Percentiles rank a stretch among this genome's conserved stretches.
Evolutionary conservation across 2,329 filamentous ascomycete genomes (phyloP).

Genomic region (Pseudofabraea citricarpa): DNA sequence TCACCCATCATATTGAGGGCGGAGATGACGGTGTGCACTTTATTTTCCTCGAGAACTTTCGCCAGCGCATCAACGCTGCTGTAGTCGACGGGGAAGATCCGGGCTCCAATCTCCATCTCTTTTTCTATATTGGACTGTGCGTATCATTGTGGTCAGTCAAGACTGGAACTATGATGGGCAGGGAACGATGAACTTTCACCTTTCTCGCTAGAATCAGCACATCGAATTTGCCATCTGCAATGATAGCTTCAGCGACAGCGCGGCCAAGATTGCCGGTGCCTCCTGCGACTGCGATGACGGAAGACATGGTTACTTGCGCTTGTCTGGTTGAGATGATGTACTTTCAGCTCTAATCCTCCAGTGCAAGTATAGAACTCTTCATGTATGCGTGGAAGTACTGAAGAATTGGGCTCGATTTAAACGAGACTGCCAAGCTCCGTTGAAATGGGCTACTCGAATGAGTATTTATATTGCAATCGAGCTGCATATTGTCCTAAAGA

Average conservation of each 20-base stretch:
- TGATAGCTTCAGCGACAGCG: slow-evolving; percentile 7
- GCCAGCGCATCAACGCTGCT: not conserved
- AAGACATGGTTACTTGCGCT: too few species aligned
- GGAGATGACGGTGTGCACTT: slow-evolving; percentile 21
- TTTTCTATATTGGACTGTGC: not conserved
- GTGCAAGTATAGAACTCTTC: too few species aligned
- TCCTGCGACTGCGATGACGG: slow-evolving; percentile 10
- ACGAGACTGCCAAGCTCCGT: too few species aligned
- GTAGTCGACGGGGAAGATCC: slow-evolving; percentile 7
- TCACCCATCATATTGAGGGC: slow-evolving; percentile 7
- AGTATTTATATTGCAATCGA: too few species aligned
- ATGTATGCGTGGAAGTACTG: too few species aligned
- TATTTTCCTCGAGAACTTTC: slow-evolving; percentile 8
- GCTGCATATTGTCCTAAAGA: too few species aligned
- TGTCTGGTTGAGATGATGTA: too few species aligned
- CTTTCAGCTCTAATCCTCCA: too few species aligned
- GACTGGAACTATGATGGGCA: not conserved
- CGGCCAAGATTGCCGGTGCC: slow-evolving; percentile 9
- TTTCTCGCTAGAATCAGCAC: slow-evolving; percentile 5
- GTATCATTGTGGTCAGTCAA: not conserved
- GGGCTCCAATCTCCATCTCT: slow-evolving; percentile 5
- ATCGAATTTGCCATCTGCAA: slow-evolving; percentile 4
- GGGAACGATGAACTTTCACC: slow-evolving; percentile 3
- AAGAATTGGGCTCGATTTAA: too few species aligned
- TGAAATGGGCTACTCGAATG: too few species aligned